Conservation (phyloP, 176 grass and related monocot genomes). For the Cocos nucifera region DNA sequence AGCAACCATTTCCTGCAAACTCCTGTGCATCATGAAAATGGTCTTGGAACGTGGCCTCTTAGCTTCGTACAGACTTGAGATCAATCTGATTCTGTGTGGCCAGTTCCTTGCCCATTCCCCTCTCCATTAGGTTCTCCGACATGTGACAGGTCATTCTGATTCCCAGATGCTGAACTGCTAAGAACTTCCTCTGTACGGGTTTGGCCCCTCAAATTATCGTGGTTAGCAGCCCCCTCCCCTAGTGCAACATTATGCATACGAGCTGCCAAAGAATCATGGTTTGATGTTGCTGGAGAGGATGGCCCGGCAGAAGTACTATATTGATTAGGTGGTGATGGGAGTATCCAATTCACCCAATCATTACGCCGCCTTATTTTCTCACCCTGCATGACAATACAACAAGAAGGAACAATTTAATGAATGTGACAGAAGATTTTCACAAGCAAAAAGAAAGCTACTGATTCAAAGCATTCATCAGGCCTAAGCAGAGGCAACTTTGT, state of each 20-base stretch:
- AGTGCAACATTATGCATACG: background rate
- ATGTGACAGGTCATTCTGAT: no score
- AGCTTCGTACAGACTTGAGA: no score
- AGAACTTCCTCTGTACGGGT: no score
- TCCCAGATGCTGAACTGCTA: no score
- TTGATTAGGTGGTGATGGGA: constrained; percentile 25
- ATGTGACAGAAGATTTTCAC: background rate
- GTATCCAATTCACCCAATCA: constrained; percentile 62
- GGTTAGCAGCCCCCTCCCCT: background rate
- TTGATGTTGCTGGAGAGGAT: background rate
- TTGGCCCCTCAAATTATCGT: background rate
- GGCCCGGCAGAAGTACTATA: constrained; percentile 8
- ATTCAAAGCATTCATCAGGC: background rate
- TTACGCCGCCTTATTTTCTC: constrained; percentile 52
- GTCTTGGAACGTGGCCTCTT: no score
- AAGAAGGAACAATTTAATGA: background rate
- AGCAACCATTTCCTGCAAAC: no score
- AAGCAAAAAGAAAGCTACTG: background rate
- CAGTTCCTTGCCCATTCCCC: no score
- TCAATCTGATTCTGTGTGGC: no score
- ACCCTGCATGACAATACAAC: constrained; percentile 29
- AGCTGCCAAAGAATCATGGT: background rate
- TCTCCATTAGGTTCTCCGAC: no score
- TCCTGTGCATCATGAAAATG: no score
- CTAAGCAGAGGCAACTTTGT: no score